Evolutionary conservation across 2,329 filamentous ascomycete species (phyloP), one percentile per base, ranked within the genome.

Genomic region (Myriosclerotinia scirpicola): DNA sequence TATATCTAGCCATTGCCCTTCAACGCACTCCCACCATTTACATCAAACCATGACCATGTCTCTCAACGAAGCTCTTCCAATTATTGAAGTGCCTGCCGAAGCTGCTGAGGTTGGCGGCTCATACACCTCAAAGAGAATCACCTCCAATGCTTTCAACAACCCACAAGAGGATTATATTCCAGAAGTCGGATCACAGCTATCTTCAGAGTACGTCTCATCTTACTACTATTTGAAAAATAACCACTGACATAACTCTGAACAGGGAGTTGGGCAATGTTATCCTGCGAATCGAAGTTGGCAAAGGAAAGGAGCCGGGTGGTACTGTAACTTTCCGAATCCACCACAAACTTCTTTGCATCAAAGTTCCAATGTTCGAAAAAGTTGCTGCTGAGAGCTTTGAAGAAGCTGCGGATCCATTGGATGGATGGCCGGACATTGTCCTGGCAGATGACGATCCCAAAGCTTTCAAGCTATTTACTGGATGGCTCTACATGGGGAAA

Each of bases 261-360:
- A 59, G 56, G 11, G 56, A 59, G 5, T 17, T 59, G 44, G 56
- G 56, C 7, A 11, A 42, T 6, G 22, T 59, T 1, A 36, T 48
- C 11, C 9, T 59, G 15, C 56, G 42, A 34, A 15, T 59, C 20
- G 56, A 59, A 59, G 42, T 59, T 15, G 56, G 56, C 1, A 59
- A 30, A 6, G 26, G 56, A 0, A 59, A 22, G 1, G 56, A 48
- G 7, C 56, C 56, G 8, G 56, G 42, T 8, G 42, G 56, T 20
- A 46, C 42, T 3, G 12, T 46, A 4, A 59, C 56, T 1, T 59
- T 59, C 20, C n/a, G 34, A 17, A 14, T 48, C 1, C 56, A 59
- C 17, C 17, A 30, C 20, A 48, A 36, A n/a, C 42, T 59, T 15
- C 30, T 59, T 12, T 59, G 20, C 26, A 4, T 12, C 26, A 59